phyloP scores from a whole-genome alignment of 2,329 filamentous ascomycete species.

The Aspergillus versicolor region DNA sequence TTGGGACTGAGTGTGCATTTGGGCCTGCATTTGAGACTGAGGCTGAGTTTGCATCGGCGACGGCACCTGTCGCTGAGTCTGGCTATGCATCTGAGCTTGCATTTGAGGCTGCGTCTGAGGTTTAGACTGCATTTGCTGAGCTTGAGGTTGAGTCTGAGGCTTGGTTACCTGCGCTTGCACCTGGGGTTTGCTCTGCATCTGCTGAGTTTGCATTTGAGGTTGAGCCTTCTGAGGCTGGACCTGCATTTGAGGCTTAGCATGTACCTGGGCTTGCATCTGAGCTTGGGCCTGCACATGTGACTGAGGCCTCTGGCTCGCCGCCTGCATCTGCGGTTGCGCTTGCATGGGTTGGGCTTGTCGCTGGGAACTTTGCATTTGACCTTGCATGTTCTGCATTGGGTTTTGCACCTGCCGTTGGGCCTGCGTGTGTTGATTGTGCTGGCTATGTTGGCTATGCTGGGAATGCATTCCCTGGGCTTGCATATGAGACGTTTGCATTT shows the following conservation, averaged over 20 bases:
- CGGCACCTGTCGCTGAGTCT: not conserved
- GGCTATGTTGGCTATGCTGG: slow-evolving; percentile 12
- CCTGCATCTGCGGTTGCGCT: slow-evolving; percentile 12
- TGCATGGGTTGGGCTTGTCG: slow-evolving; percentile 18
- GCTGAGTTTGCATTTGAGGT: slow-evolving; percentile 15
- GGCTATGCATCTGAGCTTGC: not conserved
- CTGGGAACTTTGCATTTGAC: slow-evolving; percentile 11
- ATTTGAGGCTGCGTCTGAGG: not conserved
- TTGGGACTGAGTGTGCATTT: not conserved
- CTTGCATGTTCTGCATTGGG: not conserved
- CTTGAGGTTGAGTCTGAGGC: not conserved
- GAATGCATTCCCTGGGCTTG: slow-evolving; percentile 5
- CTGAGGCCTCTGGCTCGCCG: slow-evolving; percentile 9
- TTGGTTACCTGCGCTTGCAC: slow-evolving; percentile 18
- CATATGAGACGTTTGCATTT: not conserved
- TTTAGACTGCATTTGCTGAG: not conserved
- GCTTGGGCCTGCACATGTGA: slow-evolving; percentile 24
- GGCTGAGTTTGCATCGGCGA: slow-evolving; percentile 1
- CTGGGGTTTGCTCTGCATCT: slow-evolving; percentile 24
- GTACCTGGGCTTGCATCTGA: slow-evolving; percentile 20
- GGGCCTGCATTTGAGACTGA: not conserved
- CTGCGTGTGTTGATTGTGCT: slow-evolving; percentile 8
- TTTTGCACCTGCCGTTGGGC: slow-evolving; percentile 10
- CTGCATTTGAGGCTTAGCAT: slow-evolving; percentile 15
- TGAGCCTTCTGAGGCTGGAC: slow-evolving; percentile 10